Percentiles rank a stretch among this genome's conserved stretches.
phyloP scores from a whole-genome alignment of 2,329 filamentous ascomycete species.

The Xylaria sp. region DNA sequence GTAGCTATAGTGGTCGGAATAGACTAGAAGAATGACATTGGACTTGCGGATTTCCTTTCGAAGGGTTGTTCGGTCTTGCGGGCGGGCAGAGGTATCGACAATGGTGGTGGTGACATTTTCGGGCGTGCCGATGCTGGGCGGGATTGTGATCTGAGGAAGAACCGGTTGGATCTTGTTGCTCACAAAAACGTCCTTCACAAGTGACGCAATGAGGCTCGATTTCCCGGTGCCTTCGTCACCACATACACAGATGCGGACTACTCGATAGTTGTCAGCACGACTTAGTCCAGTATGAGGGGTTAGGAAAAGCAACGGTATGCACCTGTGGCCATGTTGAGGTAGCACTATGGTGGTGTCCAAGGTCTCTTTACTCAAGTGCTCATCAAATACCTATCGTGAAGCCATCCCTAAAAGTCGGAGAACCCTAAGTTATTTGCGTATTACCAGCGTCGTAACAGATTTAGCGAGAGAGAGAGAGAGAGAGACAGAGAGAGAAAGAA shows the following conservation, averaged over 20 bases:
- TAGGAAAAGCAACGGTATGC: constrained; percentile 19
- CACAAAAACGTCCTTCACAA: constrained; percentile 97
- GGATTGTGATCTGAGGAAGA: constrained; percentile 93
- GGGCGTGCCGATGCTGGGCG: constrained; percentile 89
- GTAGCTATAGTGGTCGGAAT: constrained; percentile 99
- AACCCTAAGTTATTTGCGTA: not conserved
- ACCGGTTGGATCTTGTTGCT: constrained; percentile 95
- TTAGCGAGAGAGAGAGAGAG: not conserved
- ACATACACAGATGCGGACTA: constrained; percentile 92
- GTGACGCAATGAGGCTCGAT: constrained; percentile 90
- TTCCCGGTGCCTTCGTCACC: constrained; percentile 97
- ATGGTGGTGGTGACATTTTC: constrained; percentile 98
- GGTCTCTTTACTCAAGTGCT: constrained; percentile 4
- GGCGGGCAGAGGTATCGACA: constrained; percentile 94
- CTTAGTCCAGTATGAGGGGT: constrained; percentile 6
- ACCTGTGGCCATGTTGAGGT: constrained; percentile 46
- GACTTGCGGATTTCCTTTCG: constrained; percentile 96
- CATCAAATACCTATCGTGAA: constrained; percentile 23
- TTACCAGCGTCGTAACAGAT: not conserved
- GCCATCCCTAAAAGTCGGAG: constrained; percentile 37
- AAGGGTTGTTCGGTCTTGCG: constrained; percentile 88
- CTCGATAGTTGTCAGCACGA: constrained; percentile 13
- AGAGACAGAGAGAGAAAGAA: too few relatives aligned
- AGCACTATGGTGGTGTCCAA: constrained; percentile 32
- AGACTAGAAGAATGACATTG: constrained; percentile 96